Base-by-base conservation (phyloP, 371 early-diverging fungal species). In the Rhizomucor pusillus region DNA sequence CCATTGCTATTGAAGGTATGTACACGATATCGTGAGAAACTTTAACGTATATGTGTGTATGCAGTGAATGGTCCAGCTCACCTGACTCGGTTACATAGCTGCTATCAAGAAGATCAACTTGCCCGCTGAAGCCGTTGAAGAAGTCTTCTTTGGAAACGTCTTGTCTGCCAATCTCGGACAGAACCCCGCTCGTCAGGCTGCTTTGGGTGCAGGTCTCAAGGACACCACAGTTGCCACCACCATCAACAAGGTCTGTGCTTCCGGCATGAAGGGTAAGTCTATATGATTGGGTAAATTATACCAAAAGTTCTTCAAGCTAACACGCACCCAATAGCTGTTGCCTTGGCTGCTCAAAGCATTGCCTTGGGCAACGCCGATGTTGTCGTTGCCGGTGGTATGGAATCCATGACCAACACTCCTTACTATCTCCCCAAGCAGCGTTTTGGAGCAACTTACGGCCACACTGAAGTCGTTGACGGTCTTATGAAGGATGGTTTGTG, bases 191-290 rank as follows among this genome's bases (percentile, higher is more conserved):
- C 90, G 97, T 48, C 96, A 97, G 75, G 98, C 90, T 43, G 92
- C 95, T 23, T 69, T 98, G 39, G 88, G 88, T 41, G 94, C 98
- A 36, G 98, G 97, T 23, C 74, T 83, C 11, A 79, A 86, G 34
- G 77, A 86, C 52, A 72, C 79, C 12, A 86, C 89, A 11, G 75
- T 90, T 51, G 85, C 90, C 57, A 97, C 96, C 29, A 95, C 94
- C 25, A 85, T 98, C 59, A 98, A 97, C 86, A 98, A 98, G 81
- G 97, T 97, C 40, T 99, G 99, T 73, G 98, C 97, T 33, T 91
- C 92, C 25, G 97, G 94, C 35, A 87, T 97, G 90, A 98, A 99
- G 79, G 85, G 84, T 70, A 79, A 67, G 57, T 65, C 25, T 22
- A 14, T 40, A 45, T 9, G 29, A 16, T 19, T 25, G 5, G 18